Conservation (phyloP, 148 eudicot species). For the Beta vulgaris region DNA sequence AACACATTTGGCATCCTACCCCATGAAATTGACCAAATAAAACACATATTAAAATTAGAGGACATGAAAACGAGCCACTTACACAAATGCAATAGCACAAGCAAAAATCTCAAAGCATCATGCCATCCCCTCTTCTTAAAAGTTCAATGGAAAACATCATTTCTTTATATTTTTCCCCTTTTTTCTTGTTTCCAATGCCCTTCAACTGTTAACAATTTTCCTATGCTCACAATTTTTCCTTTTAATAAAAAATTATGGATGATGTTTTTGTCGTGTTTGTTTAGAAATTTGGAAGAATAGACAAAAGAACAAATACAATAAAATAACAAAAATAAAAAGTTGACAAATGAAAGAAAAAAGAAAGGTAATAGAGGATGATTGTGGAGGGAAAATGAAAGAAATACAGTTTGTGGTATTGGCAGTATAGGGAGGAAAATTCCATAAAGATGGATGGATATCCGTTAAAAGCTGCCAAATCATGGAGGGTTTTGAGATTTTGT, state of each 20-base stretch:
- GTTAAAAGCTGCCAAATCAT: slow-evolving; percentile 20
- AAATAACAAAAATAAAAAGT: neutral
- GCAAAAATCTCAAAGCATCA: neutral
- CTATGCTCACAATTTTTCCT: neutral
- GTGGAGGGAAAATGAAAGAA: neutral
- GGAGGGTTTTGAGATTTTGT: slow-evolving; percentile 1
- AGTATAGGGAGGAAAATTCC: neutral
- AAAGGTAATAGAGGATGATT: neutral
- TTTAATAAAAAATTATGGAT: neutral
- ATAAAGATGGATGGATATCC: slow-evolving; percentile 15
- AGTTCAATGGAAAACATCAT: neutral
- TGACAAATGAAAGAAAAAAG: neutral
- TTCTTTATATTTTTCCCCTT: neutral
- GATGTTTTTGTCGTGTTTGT: neutral
- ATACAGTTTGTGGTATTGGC: no score
- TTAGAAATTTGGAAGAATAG: neutral
- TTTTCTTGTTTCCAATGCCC: neutral
- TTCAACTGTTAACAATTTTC: neutral
- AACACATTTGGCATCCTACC: no score
- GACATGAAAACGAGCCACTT: slow-evolving; percentile 23
- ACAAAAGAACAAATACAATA: neutral
- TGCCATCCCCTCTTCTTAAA: neutral
- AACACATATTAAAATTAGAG: neutral
- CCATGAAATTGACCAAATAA: neutral
- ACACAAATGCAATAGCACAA: neutral